A percentile compares a stretch with the other conserved stretches of the same genome.
These are phyloP conservation scores for Phialocephala sp. DNA, from an alignment of 2,329 filamentous ascomycete species.

Conservation along the genomic window DNA sequence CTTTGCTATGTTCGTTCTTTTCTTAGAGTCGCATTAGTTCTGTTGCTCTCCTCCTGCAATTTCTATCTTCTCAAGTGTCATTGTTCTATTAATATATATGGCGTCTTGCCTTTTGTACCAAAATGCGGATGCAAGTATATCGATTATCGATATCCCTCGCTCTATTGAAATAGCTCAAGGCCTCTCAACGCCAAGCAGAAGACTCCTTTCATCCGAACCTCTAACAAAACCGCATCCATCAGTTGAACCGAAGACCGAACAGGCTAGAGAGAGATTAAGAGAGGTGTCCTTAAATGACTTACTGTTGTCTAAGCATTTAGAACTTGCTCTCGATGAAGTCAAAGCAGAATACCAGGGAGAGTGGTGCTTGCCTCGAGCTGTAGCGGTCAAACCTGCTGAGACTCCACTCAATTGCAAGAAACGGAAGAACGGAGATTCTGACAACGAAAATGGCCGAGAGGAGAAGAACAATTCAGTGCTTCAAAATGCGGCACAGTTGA, in stretches of 20 bases:
- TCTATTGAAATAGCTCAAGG: constrained; percentile 72
- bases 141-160: constrained; percentile 71
- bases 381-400: background rate
- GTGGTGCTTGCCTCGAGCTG: constrained; percentile 42
- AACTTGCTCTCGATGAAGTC: constrained; percentile 38
- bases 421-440: constrained; percentile 10
- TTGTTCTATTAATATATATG: constrained; percentile 14
- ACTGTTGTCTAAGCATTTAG: constrained; percentile 37
- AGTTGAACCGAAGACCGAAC: constrained; percentile 58
- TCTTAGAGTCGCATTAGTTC: background rate
- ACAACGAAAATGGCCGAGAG: background rate
- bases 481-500: background rate
- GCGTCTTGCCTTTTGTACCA: constrained; percentile 56
- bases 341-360: constrained; percentile 39
- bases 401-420: constrained; percentile 2
- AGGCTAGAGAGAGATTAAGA: constrained; percentile 37
- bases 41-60: background rate
- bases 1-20: background rate
- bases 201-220: constrained; percentile 48
- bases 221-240: constrained; percentile 51
- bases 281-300: constrained; percentile 34
- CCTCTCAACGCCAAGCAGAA: constrained; percentile 6
- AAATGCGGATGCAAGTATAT: constrained; percentile 54
- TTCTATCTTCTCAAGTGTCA: background rate
- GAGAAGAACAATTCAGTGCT: background rate